Evolutionary conservation across 495 filamentous ascomycete species (phyloP), one percentile per base, ranked within the genome.

Genomic region (Jackrogersella minutella): DNA sequence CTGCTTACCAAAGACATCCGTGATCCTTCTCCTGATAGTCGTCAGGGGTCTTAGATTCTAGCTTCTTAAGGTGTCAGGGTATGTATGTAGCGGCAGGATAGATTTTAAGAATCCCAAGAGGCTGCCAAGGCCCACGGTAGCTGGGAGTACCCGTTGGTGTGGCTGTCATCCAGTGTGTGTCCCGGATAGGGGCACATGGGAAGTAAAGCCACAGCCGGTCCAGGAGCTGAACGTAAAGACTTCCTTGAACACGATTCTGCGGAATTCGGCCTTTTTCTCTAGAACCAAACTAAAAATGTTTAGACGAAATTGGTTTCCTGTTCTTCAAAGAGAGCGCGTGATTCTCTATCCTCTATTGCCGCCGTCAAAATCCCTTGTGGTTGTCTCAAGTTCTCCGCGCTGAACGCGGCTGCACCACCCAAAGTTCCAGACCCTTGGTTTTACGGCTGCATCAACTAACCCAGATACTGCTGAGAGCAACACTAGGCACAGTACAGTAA

Each of bases 331-430:
- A n/a, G 37, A 24, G 49, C 43, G 40, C 17, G 47, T 53, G 46
- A 51, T 61, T 64, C 59, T 36, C 62, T 22, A 41, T 63, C 60
- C 41, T 34, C 59, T 56, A 52, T 60, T 62, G 43, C 56, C 46
- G 61, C 60, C 17, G 41, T 43, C 37, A 46, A 62, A 46, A 53
- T 47, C 56, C 53, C 40, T 16, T 33, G 9, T 33, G 56, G 49
- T 51, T 21, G 19, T 58, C 19, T 60, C 16, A 37, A 60, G 26
- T 61, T 62, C 56, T 41, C 49, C 43, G 66, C 66, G 66, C 61
- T 62, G 58, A 69, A 64, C 66, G 66, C 66, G 66, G 66, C 66
- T 64, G 61, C 47, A 50, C 33, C 56, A 57, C 59, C 59, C 65
- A 68, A 46, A 54, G 31, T 63, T 61, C 59, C 43, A 60, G 61